phyloP scores from a whole-genome alignment of 2,329 filamentous ascomycete species.

The Penicillium capsulatum region DNA sequence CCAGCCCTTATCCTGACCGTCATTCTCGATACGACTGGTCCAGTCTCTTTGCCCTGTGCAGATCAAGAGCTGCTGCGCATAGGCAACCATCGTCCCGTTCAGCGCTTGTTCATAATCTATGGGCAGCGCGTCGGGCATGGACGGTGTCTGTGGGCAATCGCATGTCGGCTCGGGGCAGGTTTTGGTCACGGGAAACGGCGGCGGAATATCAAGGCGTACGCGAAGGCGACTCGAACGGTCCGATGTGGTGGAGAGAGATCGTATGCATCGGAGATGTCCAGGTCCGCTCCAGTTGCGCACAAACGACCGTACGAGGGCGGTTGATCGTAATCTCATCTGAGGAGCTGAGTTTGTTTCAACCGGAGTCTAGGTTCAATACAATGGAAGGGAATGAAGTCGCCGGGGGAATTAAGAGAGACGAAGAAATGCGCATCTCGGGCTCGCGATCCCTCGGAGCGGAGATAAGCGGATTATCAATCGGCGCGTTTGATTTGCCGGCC shows the following conservation, averaged over 20 bases:
- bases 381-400: neutral
- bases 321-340: slow-evolving; percentile 16
- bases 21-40: slow-evolving; percentile 79
- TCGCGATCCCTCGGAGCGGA: slow-evolving; percentile 12
- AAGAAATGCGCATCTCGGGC: slow-evolving; percentile 12
- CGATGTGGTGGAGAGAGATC: slow-evolving; percentile 23
- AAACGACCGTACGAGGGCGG: slow-evolving; percentile 11
- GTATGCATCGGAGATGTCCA: slow-evolving; percentile 7
- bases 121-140: slow-evolving; percentile 63
- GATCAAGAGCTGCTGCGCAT: slow-evolving; percentile 77
- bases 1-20: slow-evolving; percentile 51
- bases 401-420: too few relatives aligned
- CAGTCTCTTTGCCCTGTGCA: slow-evolving; percentile 79
- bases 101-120: slow-evolving; percentile 70
- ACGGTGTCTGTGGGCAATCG: slow-evolving; percentile 66
- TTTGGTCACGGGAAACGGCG: slow-evolving; percentile 47
- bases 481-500: slow-evolving; percentile 5
- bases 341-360: neutral
- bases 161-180: slow-evolving; percentile 74
- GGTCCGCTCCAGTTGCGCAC: slow-evolving; percentile 13
- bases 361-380: neutral
- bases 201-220: slow-evolving; percentile 34
- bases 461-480: slow-evolving; percentile 12
- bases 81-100: slow-evolving; percentile 71
- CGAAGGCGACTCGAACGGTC: slow-evolving; percentile 18